phyloP scores from a whole-genome alignment of 192 early-diverging fungal genomes.

The Mortierella alpina region DNA sequence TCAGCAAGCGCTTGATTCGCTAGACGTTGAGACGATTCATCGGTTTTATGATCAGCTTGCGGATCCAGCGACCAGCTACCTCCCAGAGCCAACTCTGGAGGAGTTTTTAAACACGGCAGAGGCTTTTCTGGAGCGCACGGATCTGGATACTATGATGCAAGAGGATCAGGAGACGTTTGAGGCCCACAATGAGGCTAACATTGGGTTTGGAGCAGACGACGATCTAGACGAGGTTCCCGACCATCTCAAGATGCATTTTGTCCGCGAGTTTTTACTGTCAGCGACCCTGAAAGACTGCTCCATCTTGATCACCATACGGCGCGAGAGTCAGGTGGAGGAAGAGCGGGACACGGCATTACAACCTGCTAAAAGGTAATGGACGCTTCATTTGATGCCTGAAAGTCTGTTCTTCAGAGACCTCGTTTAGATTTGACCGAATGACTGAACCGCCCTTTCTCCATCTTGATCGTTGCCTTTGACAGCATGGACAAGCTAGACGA shows the following conservation, averaged over 20 bases:
- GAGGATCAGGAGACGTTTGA: constrained; percentile 29
- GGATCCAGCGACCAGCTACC: background rate
- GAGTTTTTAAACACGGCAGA: constrained; percentile 55
- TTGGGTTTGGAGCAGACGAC: constrained; percentile 47
- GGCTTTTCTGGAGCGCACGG: constrained; percentile 46
- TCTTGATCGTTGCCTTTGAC: background rate
- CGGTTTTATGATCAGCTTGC: constrained; percentile 20
- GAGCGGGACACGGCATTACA: background rate
- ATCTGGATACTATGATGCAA: constrained; percentile 24
- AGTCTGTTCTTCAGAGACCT: background rate
- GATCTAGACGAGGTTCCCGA: constrained; percentile 20
- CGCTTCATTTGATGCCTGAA: background rate
- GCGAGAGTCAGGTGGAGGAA: constrained; percentile 23
- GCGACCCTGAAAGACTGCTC: constrained; percentile 85
- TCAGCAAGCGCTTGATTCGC: constrained; percentile 64
- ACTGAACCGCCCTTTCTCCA: background rate
- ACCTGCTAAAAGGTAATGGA: constrained; percentile 12
- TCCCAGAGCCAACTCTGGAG: constrained; percentile 54
- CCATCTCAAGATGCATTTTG: constrained; percentile 53
- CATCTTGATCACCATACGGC: constrained; percentile 65
- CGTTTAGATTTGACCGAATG: background rate
- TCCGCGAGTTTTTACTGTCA: constrained; percentile 76
- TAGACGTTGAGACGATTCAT: constrained; percentile 67
- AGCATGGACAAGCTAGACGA: background rate
- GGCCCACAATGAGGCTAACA: constrained; percentile 42